Evolutionary conservation across 371 early-diverging fungal species (phyloP).

Genomic region (Mucor irregularis): DNA sequence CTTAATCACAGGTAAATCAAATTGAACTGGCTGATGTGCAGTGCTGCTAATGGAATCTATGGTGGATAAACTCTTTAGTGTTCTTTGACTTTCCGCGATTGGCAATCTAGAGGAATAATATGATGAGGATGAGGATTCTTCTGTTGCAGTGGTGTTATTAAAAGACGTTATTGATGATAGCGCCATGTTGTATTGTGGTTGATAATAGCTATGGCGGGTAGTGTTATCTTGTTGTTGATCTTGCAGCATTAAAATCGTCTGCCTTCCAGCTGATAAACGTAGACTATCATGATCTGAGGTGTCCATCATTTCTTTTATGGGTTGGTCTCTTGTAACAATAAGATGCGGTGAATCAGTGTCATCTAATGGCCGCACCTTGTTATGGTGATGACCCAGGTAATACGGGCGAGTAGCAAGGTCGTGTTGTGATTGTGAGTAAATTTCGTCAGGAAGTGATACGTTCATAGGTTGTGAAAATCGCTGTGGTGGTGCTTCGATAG

Average conservation of each 20-base stretch:
- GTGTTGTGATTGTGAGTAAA: neutral
- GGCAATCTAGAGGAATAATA: constrained; percentile 6
- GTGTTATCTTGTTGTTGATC: neutral
- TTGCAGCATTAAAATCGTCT: neutral
- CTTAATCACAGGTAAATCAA: constrained; percentile 19
- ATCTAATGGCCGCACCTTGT: constrained; percentile 1
- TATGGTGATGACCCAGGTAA: constrained; percentile 14
- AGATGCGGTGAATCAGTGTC: neutral
- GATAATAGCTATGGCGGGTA: constrained; percentile 1
- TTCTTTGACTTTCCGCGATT: constrained; percentile 12
- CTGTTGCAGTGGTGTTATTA: neutral
- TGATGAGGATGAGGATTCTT: constrained; percentile 3
- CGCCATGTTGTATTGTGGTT: neutral
- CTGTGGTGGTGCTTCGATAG: constrained; percentile 22
- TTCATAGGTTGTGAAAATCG: constrained; percentile 14
- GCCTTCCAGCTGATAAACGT: neutral
- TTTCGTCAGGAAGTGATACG: constrained; percentile 5
- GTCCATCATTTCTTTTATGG: neutral
- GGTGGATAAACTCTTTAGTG: constrained; percentile 7
- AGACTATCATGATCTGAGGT: neutral
- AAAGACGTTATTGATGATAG: constrained; percentile 8
- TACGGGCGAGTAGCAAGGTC: constrained; percentile 10
- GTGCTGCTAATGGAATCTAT: constrained; percentile 5
- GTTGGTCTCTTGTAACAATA: neutral
- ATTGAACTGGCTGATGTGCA: constrained; percentile 4